phyloP scores from a whole-genome alignment of 208 protist genomes.

The Phytomonas sp. region DNA sequence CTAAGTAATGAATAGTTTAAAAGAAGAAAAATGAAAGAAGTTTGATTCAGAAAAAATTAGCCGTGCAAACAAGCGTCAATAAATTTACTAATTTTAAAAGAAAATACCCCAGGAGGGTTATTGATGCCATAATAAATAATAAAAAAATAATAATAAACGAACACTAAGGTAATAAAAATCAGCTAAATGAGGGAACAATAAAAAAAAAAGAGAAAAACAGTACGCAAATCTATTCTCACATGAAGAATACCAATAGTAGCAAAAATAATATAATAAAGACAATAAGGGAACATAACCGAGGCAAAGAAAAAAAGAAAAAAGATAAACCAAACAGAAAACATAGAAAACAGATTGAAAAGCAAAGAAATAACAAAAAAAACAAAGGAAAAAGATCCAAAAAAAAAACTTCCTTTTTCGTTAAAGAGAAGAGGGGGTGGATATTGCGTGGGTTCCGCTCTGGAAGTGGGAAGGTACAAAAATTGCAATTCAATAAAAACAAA shows the following conservation, averaged over 20 bases:
- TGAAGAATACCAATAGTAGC: too few species aligned
- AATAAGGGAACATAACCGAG: slow-evolving; percentile 10
- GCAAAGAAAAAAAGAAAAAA: slow-evolving; percentile 2
- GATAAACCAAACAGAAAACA: background rate
- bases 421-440: too few species aligned
- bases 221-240: background rate
- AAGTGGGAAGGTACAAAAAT: too few species aligned
- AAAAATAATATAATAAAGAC: slow-evolving; percentile 11
- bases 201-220: slow-evolving; percentile 4
- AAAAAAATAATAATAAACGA: background rate
- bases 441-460: too few species aligned
- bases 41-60: too few species aligned
- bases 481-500: background rate
- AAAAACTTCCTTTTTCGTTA: background rate
- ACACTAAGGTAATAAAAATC: background rate
- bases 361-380: slow-evolving; percentile 4
- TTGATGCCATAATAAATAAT: background rate
- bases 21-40: too few species aligned
- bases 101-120: background rate
- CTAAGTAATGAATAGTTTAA: too few species aligned
- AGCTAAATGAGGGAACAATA: background rate
- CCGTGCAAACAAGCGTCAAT: too few species aligned
- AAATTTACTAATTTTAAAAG: slow-evolving; percentile 1
- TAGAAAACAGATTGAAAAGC: background rate
- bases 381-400: background rate